Conservation (phyloP, 306 rosid species). For the Albizia julibrissin region DNA sequence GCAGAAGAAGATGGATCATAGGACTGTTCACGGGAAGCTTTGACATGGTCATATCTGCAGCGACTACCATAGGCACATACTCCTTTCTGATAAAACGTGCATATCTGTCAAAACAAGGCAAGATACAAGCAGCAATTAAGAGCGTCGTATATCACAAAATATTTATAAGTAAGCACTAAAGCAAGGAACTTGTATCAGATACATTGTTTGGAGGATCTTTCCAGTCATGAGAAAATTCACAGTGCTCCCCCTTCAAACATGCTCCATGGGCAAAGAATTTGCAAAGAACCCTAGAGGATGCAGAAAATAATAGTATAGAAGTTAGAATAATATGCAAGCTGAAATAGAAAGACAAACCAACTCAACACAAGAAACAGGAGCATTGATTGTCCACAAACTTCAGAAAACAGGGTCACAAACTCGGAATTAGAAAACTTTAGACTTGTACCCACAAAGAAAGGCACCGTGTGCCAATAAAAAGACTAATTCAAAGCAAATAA, state of each 20-base stretch:
- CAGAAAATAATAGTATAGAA: conserved; percentile 23
- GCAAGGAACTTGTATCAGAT: conserved; percentile 32
- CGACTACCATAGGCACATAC: conserved; percentile 90
- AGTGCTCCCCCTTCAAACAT: conserved; percentile 95
- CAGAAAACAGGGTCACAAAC: conserved; percentile 22
- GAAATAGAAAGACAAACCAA: conserved; percentile 17
- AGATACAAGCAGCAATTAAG: conserved; percentile 26
- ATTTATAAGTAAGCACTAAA: conserved; percentile 11
- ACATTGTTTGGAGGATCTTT: conserved; percentile 85
- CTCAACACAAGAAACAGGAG: conserved; percentile 9
- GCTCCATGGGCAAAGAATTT: conserved; percentile 98
- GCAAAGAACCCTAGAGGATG: conserved; percentile 74
- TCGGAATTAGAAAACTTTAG: not conserved
- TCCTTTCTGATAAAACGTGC: conserved; percentile 91
- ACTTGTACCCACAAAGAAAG: conserved; percentile 19
- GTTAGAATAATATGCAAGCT: conserved; percentile 9
- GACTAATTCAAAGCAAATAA: conserved; percentile 4
- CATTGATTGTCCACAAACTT: not conserved
- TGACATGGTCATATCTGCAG: conserved; percentile 94
- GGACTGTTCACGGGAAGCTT: conserved; percentile 57
- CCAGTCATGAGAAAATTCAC: conserved; percentile 97
- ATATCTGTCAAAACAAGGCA: conserved; percentile 53
- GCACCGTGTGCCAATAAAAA: not conserved
- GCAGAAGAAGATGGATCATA: conserved; percentile 66
- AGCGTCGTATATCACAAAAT: conserved; percentile 13